Evolutionary conservation across 106 monocot genomes (phyloP).

Genomic region (Acorus gramineus): DNA sequence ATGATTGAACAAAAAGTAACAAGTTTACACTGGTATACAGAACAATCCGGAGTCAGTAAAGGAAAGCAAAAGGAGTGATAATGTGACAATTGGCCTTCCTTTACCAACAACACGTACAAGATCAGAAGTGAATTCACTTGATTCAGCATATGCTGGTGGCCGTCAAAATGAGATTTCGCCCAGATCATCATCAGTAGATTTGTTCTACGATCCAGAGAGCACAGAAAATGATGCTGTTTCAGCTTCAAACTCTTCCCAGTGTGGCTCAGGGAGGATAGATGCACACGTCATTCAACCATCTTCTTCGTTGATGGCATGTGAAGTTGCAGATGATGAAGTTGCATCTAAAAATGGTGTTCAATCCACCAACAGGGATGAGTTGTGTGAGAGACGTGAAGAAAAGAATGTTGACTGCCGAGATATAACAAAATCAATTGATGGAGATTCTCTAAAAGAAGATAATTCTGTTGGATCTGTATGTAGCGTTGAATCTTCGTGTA

Average conservation of each 20-base stretch:
- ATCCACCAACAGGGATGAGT: background rate
- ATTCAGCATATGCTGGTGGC: background rate
- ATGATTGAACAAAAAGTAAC: too few relatives aligned
- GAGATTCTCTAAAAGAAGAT: background rate
- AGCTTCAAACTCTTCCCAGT: background rate
- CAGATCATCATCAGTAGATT: conserved; percentile 13
- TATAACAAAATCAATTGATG: conserved; percentile 4
- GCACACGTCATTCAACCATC: background rate
- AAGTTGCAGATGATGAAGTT: conserved; percentile 5
- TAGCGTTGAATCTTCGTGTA: background rate
- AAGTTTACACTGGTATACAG: conserved; percentile 18
- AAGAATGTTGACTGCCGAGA: background rate
- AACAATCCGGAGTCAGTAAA: conserved; percentile 9
- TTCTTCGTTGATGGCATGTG: conserved; percentile 5
- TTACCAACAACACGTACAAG: conserved; percentile 2
- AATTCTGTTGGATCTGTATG: conserved; percentile 6
- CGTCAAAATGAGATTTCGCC: conserved; percentile 9
- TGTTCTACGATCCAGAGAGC: conserved; percentile 1
- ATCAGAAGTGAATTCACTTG: background rate
- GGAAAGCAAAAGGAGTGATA: conserved; percentile 3
- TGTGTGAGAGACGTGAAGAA: background rate
- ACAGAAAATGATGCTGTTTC: conserved; percentile 8
- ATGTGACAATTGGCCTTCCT: conserved; percentile 2
- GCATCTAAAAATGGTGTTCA: background rate
- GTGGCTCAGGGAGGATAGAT: background rate